A percentile compares a stretch with the other conserved stretches of the same genome.
phyloP scores from a whole-genome alignment of 495 filamentous ascomycete species.

The Lasiosphaeris hirsuta region DNA sequence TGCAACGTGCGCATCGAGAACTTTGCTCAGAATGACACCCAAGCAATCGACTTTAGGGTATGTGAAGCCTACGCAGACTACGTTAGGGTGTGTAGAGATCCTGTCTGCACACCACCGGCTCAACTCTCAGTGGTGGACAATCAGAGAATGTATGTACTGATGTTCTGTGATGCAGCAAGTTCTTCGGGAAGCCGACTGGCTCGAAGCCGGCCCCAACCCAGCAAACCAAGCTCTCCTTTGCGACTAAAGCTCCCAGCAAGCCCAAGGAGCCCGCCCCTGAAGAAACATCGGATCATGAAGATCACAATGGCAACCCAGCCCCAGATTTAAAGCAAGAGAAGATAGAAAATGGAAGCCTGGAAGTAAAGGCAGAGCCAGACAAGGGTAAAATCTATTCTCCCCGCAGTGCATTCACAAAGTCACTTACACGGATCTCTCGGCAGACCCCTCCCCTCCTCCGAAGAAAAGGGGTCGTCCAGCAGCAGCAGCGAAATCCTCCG shows the following conservation, averaged over 20 bases:
- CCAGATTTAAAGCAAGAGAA: conserved; percentile 27
- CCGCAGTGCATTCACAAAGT: conserved; percentile 4
- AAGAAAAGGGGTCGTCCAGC: conserved; percentile 33
- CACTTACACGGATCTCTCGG: not conserved
- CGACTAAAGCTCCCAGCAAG: conserved; percentile 39
- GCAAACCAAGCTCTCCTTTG: conserved; percentile 73
- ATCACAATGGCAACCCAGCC: conserved; percentile 27
- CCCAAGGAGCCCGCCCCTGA: conserved; percentile 3
- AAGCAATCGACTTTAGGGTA: conserved; percentile 95
- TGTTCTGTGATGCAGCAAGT: conserved; percentile 50
- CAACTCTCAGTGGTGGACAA: not conserved
- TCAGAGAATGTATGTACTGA: not conserved
- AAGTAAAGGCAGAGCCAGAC: conserved; percentile 27
- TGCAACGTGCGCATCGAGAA: not conserved
- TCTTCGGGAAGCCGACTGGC: conserved; percentile 60
- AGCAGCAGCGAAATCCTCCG: conserved; percentile 3
- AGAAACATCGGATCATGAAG: conserved; percentile 26
- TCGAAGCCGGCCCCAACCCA: conserved; percentile 54
- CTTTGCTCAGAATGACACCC: conserved; percentile 42
- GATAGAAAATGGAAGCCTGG: conserved; percentile 23
- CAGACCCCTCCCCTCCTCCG: conserved; percentile 24
- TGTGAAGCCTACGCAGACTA: conserved; percentile 75
- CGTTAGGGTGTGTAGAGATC: conserved; percentile 67
- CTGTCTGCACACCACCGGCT: conserved; percentile 6
- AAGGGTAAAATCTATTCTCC: conserved; percentile 24